Percentiles rank a stretch among this genome's conserved stretches.
Evolutionary conservation across 2,329 filamentous ascomycete genomes (phyloP).

Genomic region (Geosmithia flava): DNA sequence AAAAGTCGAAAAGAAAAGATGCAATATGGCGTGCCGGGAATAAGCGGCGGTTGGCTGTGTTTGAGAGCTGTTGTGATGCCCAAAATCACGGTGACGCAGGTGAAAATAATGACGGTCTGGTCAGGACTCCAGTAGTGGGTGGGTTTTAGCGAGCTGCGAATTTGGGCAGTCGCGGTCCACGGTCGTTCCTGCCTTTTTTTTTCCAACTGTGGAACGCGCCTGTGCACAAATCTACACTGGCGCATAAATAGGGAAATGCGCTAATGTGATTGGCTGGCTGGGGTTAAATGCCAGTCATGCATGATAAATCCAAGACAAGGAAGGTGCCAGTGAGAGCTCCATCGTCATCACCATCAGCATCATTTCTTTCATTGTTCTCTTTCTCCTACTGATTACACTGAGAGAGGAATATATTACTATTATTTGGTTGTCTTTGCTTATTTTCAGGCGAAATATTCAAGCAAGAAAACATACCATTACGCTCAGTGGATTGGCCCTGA

Average conservation of each 20-base stretch:
- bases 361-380: not conserved
- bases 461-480: no score
- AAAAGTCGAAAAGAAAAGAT: no score
- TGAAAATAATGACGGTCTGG: not conserved
- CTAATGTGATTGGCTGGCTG: not conserved
- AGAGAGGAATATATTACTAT: no score
- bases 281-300: not conserved
- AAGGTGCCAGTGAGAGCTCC: not conserved
- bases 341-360: not conserved
- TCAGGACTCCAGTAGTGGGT: no score
- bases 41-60: not conserved
- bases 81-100: not conserved
- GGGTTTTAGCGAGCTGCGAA: not conserved
- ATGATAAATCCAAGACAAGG: not conserved
- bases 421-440: no score
- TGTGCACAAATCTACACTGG: not conserved
- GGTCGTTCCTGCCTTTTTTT: not conserved
- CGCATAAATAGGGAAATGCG: not conserved
- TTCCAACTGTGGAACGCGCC: not conserved
- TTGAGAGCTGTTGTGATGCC: not conserved
- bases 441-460: no score
- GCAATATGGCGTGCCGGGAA: not conserved
- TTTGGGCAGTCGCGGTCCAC: not conserved
- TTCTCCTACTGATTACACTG: no score
- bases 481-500: no score